Evolutionary conservation across 1,284 basidiomycete species (phyloP).

Genomic region (Moesziomyces aphidis): DNA sequence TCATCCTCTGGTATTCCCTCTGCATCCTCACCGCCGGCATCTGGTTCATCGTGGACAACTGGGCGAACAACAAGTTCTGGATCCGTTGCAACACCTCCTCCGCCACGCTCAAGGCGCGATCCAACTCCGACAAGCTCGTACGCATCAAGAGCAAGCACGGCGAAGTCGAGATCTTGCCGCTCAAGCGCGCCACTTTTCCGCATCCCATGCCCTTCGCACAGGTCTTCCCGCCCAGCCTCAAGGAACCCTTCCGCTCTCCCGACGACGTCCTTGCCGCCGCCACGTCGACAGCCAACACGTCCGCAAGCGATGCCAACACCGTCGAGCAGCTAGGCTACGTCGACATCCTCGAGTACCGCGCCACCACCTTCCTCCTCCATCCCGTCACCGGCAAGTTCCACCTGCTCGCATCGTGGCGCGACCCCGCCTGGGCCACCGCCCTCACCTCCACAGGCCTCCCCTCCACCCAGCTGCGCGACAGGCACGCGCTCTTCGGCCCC

Average conservation of each 20-base stretch:
- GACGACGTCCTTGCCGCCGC: slow-evolving; percentile 19
- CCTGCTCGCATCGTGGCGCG: slow-evolving; percentile 37
- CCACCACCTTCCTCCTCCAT: slow-evolving; percentile 42
- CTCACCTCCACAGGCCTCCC: slow-evolving; percentile 15
- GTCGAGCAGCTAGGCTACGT: slow-evolving; percentile 9
- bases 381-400: slow-evolving; percentile 38
- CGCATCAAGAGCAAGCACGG: slow-evolving; percentile 47
- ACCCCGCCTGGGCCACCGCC: slow-evolving; percentile 14
- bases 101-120: not conserved
- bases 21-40: slow-evolving; percentile 49
- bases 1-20: slow-evolving; percentile 38
- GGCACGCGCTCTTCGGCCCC: slow-evolving; percentile 41
- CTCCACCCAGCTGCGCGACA: slow-evolving; percentile 3
- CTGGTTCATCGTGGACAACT: slow-evolving; percentile 37
- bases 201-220: slow-evolving; percentile 8
- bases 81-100: slow-evolving; percentile 34
- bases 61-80: slow-evolving; percentile 48
- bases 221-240: slow-evolving; percentile 26
- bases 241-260: slow-evolving; percentile 16
- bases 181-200: slow-evolving; percentile 33
- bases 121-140: slow-evolving; percentile 24
- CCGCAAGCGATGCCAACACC: no score
- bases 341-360: slow-evolving; percentile 39
- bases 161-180: slow-evolving; percentile 37
- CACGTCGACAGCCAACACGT: not conserved